Evolutionary conservation across 108 stramenopile species (phyloP).

Genomic region (Discostella stelligeroides): DNA sequence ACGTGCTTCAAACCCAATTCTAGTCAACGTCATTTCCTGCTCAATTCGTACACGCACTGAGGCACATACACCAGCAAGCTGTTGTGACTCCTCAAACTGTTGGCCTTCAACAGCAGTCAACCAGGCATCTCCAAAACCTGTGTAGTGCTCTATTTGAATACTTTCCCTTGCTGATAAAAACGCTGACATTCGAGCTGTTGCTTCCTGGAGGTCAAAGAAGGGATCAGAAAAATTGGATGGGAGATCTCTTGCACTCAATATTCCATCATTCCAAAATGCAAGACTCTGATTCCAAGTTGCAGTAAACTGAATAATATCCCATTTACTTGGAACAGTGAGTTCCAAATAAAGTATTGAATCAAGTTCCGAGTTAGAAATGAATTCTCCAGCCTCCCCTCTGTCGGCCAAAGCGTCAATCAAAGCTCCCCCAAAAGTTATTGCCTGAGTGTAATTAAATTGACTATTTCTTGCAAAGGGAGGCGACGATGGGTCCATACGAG

Average conservation of each 20-base stretch:
- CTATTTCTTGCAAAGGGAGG: background rate
- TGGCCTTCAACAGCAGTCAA: slow-evolving; percentile 41
- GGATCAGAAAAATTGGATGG: slow-evolving; percentile 10
- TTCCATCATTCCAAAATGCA: slow-evolving; percentile 22
- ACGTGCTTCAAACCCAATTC: slow-evolving; percentile 38
- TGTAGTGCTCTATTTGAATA: slow-evolving; percentile 9
- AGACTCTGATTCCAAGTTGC: slow-evolving; percentile 31
- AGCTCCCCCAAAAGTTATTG: slow-evolving; percentile 8
- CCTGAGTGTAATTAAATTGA: slow-evolving; percentile 4
- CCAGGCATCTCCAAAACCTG: slow-evolving; percentile 41
- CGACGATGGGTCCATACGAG: slow-evolving; percentile 4
- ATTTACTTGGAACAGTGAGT: slow-evolving; percentile 12
- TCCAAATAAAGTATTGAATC: background rate
- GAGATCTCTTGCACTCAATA: slow-evolving; percentile 21
- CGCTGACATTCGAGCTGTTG: background rate
- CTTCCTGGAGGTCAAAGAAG: slow-evolving; percentile 30
- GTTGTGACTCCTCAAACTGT: slow-evolving; percentile 34
- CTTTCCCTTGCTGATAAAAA: slow-evolving; percentile 16
- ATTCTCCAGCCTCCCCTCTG: slow-evolving; percentile 25
- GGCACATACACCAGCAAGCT: slow-evolving; percentile 40
- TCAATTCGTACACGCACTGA: slow-evolving; percentile 30
- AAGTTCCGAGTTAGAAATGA: slow-evolving; percentile 19
- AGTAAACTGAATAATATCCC: slow-evolving; percentile 25
- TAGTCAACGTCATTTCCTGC: slow-evolving; percentile 36
- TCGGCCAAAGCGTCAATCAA: slow-evolving; percentile 17